Base-by-base conservation (phyloP, 768 basidiomycete genomes). In the Punctularia strigosozonata region DNA sequence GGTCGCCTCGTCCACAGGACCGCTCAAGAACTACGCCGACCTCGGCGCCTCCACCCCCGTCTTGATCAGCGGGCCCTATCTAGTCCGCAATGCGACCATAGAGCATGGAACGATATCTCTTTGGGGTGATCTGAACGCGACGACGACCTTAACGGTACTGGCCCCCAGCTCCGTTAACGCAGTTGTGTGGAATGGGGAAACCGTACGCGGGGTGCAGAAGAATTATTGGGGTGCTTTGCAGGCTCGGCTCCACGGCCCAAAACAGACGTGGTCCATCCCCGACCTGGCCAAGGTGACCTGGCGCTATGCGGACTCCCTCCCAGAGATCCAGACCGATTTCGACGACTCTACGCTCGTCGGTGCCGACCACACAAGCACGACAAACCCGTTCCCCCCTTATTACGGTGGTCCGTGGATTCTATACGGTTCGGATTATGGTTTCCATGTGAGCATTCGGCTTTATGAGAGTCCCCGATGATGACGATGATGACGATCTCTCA, bases 31-130 rank as follows among this genome's bases (percentile, higher is more conserved):
- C 42, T 48, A 52, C 34, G 40, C 31, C n/a, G 40, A 51, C 25
- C 50, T 48, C 23, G 47, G 41, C 33, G 46, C 46, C 21, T 42
- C n/a, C n/a, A n/a, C 47, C 1, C 43, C 48, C 20, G 52, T 48
- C 7, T 31, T 56, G 5, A 45, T 57, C 26, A 18, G 43, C 19
- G 57, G 58, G 3, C 55, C 57, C 15, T 57, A 58, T 44, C 52
- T 59, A 31, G 57, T 59, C 12, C 55, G 58, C n/a, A 53, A 50
- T 41, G 57, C 52, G 4, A 36, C 46, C 2, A 36, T 50, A 21
- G 25, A 33, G 4, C 43, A 36, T 10, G 25, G 19, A 14, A 45
- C 39, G 4, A 43, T 59, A 10, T 22, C 32, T 12, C 46, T 59
- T n/a, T 24, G 35, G 22, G 58, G 58, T 8, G 57, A 59, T 36